Conservation (phyloP, 257 asterid genomes). For the Solanum tarijense region DNA sequence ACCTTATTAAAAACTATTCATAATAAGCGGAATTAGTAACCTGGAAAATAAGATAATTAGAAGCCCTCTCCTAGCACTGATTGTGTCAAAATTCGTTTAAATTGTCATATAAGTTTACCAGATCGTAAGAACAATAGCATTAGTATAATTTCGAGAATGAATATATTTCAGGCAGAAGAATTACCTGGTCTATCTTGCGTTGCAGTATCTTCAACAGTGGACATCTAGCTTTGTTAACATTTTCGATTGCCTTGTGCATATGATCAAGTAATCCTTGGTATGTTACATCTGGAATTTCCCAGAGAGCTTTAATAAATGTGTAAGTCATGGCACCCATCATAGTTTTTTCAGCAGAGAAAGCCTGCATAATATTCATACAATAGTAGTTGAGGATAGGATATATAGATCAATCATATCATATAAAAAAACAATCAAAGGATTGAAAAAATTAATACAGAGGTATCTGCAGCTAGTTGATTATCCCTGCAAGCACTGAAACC, state of each 20-base stretch:
- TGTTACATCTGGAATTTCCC: conserved; percentile 20
- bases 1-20: too few relatives aligned
- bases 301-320: conserved; percentile 43
- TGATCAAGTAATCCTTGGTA: conserved; percentile 32
- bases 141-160: not conserved
- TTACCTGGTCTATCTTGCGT: conserved; percentile 57
- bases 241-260: conserved; percentile 29
- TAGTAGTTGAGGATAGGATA: not conserved
- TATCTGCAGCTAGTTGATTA: conserved; percentile 65
- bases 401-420: not conserved
- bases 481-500: conserved; percentile 78
- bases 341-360: conserved; percentile 27
- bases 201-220: conserved; percentile 26
- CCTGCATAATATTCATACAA: conserved; percentile 19
- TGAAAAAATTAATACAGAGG: conserved; percentile 33
- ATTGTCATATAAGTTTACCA: not conserved
- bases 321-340: conserved; percentile 59
- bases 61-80: not conserved
- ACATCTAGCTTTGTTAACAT: conserved; percentile 23
- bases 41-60: not conserved
- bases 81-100: not conserved
- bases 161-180: not conserved
- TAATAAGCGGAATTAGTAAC: not conserved
- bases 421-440: not conserved
- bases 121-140: not conserved